A percentile compares a stretch with the other conserved stretches of the same genome.
phyloP scores from a whole-genome alignment of 805 yeast genomes.

The Dipodascus geniculatus region DNA sequence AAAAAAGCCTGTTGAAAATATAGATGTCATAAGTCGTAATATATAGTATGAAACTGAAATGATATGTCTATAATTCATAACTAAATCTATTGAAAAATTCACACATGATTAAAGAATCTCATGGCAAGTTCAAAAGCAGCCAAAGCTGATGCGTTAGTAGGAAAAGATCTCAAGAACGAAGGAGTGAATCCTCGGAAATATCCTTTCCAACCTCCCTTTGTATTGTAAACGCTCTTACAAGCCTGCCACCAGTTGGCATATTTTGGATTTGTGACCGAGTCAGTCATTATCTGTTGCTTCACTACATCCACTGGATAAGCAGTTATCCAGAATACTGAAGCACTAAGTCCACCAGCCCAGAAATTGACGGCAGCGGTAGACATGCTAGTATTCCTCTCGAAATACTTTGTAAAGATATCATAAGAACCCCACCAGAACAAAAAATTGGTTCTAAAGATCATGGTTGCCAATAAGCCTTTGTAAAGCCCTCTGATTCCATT shows the following conservation, averaged over 20 bases:
- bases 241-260: constrained; percentile 66
- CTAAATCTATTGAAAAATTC: not conserved
- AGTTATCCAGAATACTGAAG: constrained; percentile 69
- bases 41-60: too few species aligned
- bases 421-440: constrained; percentile 93
- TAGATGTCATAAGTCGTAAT: too few species aligned
- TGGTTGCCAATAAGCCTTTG: constrained; percentile 73
- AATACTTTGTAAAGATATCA: constrained; percentile 61
- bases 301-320: constrained; percentile 88
- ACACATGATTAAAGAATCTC: constrained; percentile 28
- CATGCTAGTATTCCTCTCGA: constrained; percentile 51
- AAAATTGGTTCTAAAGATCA: constrained; percentile 79
- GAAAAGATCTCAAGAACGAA: constrained; percentile 68
- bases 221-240: constrained; percentile 52
- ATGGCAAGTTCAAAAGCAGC: constrained; percentile 83
- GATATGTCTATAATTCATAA: too few species aligned
- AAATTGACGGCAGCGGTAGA: constrained; percentile 65
- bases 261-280: constrained; percentile 57
- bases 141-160: constrained; percentile 87
- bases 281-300: constrained; percentile 76
- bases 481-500: constrained; percentile 62
- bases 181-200: constrained; percentile 77
- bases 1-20: too few species aligned
- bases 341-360: constrained; percentile 87
- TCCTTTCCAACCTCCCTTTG: constrained; percentile 46